Base-by-base conservation (phyloP, 306 rosid species). In the Citrullus amarus region DNA sequence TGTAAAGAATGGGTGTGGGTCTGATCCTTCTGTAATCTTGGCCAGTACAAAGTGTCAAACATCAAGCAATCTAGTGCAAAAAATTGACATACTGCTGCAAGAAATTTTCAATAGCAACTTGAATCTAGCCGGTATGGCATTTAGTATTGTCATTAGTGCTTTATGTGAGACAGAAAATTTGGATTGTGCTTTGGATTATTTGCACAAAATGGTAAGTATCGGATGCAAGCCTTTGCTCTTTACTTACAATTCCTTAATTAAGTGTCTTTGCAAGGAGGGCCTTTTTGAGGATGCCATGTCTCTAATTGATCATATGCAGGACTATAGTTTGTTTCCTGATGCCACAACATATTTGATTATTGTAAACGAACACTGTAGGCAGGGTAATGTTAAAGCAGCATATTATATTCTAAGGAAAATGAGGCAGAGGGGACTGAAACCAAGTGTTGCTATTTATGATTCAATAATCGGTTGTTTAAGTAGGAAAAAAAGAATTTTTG, bases 191-290 rank as follows among this genome's bases (percentile, higher is more conserved):
- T 69, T 87, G 56, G 10, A 44, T 68, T 82, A 60, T 75, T 18
- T 82, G 66, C 69, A 80, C 44, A 75, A 81, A 82, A 84, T 80
- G 84, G 62, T 62, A 34, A 83, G 62, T 61, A 79, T 81, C 38
- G 84, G 90, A 74, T 84, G 77, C 66, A 59, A 39, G 78, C 88
- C 90, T 72, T 59, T 71, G 72, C 81, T 51, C 68, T 87, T 80
- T 62, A 75, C 83, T 28, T 87, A 74, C 77, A 87, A 87, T 68
- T 80, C 87, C 53, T 73, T 87, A 71, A 87, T 87, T 75, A 84
- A 75, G 80, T 74, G 86, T 76, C 86, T 87, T 17, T 75, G 84
- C 80, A 75, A 48, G 53, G 77, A 80, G 61, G 83, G 86, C 56
- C 84, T 74, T 55, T 80, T 82, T 75, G 72, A 82, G 38, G 84